Evolutionary conservation across 441 rosid species (phyloP), one percentile per base, ranked within the genome.

Genomic region (Corymbia citriodora): DNA sequence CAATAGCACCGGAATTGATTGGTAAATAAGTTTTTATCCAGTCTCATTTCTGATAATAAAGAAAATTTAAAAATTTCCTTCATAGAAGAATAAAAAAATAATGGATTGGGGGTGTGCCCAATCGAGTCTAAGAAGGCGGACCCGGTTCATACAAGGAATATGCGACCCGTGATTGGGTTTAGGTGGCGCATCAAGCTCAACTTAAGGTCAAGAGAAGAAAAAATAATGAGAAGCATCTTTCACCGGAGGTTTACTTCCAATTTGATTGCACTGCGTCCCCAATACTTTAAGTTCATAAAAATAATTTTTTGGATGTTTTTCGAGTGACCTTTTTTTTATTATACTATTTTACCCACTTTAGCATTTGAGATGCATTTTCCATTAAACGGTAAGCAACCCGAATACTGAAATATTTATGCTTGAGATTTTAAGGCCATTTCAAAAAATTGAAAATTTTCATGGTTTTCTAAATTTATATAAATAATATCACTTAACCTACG

Each of bases 1-100:
- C 16, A 3, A 7, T 5, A 1, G 5, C 27, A 13, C 17, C 45
- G 0, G 17, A 23, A 79, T 40, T 79, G 29, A 21, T 74, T 0
- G 6, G 3, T 21, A 25, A 29, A 21, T 40, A 21, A 40, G 48
- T 33, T 8, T 18, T 18, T 45, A 40, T 74, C 50, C 49, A 33
- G 14, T 72, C 13, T 18, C 6, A 0, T 33, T 72, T 33, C 48
- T 1, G 8, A 33, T 21, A 21, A 21, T 40, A 74, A 74, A 23
- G 11, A 68, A 68, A 8, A 68, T 16, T 6, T 40, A 21, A 21
- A 2, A 6, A 40, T 23, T 11, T 11, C 4, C 85, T 25, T 11
- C 85, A 12, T 23, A 74, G 3, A 74, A n/a, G 8, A 23, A 19
- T 14, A 65, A 40, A 40, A 21, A 21, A 40, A 19, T 27, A 74